Conservation (phyloP, 176 grass and related monocot genomes). For the Oryza australiensis region DNA sequence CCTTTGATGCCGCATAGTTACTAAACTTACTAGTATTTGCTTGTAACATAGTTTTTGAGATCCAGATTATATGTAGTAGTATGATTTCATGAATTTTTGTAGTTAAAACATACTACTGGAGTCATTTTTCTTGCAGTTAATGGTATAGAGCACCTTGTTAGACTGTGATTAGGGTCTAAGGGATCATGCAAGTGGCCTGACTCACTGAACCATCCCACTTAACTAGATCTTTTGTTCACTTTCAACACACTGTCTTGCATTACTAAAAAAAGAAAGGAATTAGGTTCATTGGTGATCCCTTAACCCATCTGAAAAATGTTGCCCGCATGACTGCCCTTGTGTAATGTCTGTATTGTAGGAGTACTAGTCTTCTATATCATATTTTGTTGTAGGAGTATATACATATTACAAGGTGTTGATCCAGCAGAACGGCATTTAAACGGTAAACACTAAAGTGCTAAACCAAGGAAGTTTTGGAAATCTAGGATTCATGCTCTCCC, state of each 20-base stretch:
- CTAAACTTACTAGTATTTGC: too few species aligned
- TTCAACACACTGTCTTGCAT: not conserved
- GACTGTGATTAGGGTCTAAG: too few species aligned
- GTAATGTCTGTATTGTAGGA: not conserved
- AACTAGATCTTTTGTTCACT: not conserved
- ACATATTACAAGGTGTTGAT: not conserved
- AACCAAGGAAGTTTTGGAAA: not conserved
- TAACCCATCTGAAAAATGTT: not conserved
- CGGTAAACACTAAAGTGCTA: not conserved
- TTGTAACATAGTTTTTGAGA: not conserved
- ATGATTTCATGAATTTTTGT: not conserved
- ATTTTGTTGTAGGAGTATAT: not conserved
- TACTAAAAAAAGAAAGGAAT: not conserved
- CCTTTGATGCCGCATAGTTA: not conserved
- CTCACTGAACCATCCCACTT: not conserved
- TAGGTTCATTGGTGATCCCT: not conserved
- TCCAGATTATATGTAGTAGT: too few species aligned
- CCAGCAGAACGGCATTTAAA: constrained; percentile 10
- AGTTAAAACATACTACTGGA: not conserved
- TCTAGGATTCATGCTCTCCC: not conserved
- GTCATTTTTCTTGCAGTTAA: not conserved
- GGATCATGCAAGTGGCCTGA: not conserved
- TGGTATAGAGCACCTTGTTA: not conserved
- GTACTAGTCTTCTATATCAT: too few species aligned
- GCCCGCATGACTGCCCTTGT: not conserved